Evolutionary conservation across 345 rosid species (phyloP).

Genomic region (Erysimum cheiranthoides): DNA sequence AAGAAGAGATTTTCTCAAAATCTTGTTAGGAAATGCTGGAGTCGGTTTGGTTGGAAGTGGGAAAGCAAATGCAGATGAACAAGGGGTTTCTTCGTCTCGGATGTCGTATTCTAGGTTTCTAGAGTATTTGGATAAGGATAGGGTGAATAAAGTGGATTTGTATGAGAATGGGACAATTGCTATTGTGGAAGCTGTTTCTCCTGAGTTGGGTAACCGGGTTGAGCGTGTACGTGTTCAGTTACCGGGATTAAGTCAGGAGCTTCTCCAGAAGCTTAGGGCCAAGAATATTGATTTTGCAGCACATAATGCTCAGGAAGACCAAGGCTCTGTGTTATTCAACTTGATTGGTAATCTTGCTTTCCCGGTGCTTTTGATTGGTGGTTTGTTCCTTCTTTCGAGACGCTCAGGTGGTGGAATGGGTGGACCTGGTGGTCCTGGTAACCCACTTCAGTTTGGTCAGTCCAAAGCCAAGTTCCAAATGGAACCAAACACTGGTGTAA

Average conservation of each 20-base stretch:
- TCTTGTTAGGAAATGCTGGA: slow-evolving; percentile 71
- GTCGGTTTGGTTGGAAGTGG: slow-evolving; percentile 67
- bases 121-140: slow-evolving; percentile 92
- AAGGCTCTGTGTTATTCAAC: slow-evolving; percentile 83
- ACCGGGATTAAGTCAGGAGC: slow-evolving; percentile 95
- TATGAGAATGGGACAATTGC: slow-evolving; percentile 98
- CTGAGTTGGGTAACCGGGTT: slow-evolving; percentile 92
- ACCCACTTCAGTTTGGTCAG: slow-evolving; percentile 87
- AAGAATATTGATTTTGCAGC: slow-evolving; percentile 97
- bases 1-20: slow-evolving; percentile 79
- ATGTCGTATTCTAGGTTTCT: slow-evolving; percentile 98
- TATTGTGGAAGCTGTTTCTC: slow-evolving; percentile 95
- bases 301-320: slow-evolving; percentile 97
- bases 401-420: slow-evolving; percentile 98
- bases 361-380: slow-evolving; percentile 90
- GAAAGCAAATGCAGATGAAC: slow-evolving; percentile 87
- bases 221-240: slow-evolving; percentile 97
- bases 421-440: slow-evolving; percentile 98
- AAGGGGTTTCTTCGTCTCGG: slow-evolving; percentile 92
- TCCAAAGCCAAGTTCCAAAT: slow-evolving; percentile 98
- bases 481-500: slow-evolving; percentile 99
- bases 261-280: slow-evolving; percentile 92
- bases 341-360: slow-evolving; percentile 92
- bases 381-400: slow-evolving; percentile 93
- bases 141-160: slow-evolving; percentile 88